Conservation (phyloP, 2,329 filamentous ascomycete species). For the Penicillium sp. region DNA sequence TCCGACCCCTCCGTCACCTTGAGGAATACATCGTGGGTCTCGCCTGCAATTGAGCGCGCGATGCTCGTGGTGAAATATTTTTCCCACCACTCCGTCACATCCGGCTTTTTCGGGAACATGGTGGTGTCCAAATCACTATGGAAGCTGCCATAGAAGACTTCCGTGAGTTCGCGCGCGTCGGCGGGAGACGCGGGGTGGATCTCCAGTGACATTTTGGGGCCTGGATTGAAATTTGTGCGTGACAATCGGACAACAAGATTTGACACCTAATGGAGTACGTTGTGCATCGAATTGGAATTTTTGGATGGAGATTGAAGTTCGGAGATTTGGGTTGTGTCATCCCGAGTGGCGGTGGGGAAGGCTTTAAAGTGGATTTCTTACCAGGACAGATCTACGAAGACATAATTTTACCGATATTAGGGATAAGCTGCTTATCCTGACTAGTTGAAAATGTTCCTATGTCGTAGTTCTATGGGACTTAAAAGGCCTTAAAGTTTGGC, state of each 20-base stretch:
- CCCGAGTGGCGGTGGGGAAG: not conserved
- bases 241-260: no score
- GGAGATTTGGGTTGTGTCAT: not conserved
- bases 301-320: not conserved
- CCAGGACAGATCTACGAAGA: no score
- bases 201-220: constrained; percentile 13
- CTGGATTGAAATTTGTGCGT: not conserved
- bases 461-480: no score
- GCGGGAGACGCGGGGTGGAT: constrained; percentile 8
- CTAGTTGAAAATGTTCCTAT: no score
- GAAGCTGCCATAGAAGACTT: constrained; percentile 22
- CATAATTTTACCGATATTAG: no score
- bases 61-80: constrained; percentile 2
- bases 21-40: constrained; percentile 10
- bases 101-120: constrained; percentile 21
- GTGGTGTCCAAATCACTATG: constrained; percentile 13
- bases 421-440: no score
- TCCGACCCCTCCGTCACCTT: constrained; percentile 8
- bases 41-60: not conserved
- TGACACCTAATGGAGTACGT: no score
- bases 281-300: not conserved
- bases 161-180: constrained; percentile 15
- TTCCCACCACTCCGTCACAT: constrained; percentile 18
- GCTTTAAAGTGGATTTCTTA: no score
- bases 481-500: no score